A percentile compares a stretch with the other conserved stretches of the same genome.
Conservation (phyloP, 768 basidiomycete species). For the Tylopilus intermedius region DNA sequence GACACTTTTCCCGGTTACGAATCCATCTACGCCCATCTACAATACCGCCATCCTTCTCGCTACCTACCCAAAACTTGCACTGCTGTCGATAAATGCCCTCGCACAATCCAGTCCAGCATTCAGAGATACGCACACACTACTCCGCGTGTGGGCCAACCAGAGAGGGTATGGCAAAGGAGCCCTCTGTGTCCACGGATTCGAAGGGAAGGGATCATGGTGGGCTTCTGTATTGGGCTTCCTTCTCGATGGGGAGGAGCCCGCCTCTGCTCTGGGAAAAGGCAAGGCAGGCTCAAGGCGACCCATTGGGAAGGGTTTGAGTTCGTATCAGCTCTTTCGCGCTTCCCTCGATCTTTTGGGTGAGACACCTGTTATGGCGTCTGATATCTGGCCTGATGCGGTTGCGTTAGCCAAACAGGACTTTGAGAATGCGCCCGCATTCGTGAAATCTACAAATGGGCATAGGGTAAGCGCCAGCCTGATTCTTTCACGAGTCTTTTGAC, state of each 20-base stretch:
- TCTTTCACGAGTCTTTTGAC: neutral
- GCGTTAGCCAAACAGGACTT: constrained; percentile 68
- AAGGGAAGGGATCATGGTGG: constrained; percentile 67
- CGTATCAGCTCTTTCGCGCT: constrained; percentile 86
- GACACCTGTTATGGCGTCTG: constrained; percentile 17
- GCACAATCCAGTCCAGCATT: constrained; percentile 54
- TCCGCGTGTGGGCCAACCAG: constrained; percentile 88
- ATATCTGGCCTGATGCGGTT: constrained; percentile 8
- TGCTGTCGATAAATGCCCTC: constrained; percentile 45
- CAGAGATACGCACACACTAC: constrained; percentile 66
- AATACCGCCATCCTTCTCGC: constrained; percentile 64
- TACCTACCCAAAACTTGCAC: constrained; percentile 34
- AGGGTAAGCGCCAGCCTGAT: constrained; percentile 35
- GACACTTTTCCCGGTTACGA: constrained; percentile 14
- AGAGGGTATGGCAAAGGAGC: constrained; percentile 67
- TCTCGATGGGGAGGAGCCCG: constrained; percentile 61
- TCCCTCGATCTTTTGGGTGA: constrained; percentile 78
- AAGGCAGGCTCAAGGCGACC: constrained; percentile 43
- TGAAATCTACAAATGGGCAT: constrained; percentile 52
- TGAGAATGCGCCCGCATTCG: constrained; percentile 48
- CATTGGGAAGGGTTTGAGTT: constrained; percentile 77
- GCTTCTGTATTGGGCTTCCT: constrained; percentile 53
- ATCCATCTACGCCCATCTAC: constrained; percentile 68
- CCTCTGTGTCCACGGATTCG: constrained; percentile 65
- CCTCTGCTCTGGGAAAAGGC: constrained; percentile 17